Evolutionary conservation across 805 yeast species (phyloP).

Genomic region (Sungouiozyma ichnusensis): DNA sequence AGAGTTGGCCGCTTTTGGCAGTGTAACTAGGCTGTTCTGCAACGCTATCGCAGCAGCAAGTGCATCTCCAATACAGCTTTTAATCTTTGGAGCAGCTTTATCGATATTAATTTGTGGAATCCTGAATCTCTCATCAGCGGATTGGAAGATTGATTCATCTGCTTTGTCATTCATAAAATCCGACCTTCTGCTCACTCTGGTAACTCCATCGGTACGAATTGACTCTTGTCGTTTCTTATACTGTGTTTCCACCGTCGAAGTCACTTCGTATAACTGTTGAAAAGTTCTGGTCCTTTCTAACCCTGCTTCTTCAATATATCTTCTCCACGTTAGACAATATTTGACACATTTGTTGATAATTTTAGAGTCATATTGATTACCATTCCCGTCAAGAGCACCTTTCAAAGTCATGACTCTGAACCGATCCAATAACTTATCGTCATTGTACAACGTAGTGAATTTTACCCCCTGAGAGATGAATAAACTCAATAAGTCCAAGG

Average conservation of each 20-base stretch:
- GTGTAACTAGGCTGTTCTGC: slow-evolving; percentile 43
- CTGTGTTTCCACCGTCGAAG: not conserved
- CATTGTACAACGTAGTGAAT: slow-evolving; percentile 47
- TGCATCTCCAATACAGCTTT: slow-evolving; percentile 60
- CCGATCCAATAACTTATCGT: slow-evolving; percentile 55
- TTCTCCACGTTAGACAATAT: slow-evolving; percentile 59
- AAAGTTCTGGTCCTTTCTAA: slow-evolving; percentile 1
- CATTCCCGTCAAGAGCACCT: slow-evolving; percentile 10
- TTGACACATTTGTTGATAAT: slow-evolving; percentile 35
- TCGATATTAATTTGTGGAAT: slow-evolving; percentile 61
- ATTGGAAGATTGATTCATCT: slow-evolving; percentile 32
- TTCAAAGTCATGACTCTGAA: slow-evolving; percentile 31
- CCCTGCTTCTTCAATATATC: slow-evolving; percentile 31
- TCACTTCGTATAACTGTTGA: not conserved
- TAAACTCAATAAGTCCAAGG: slow-evolving; percentile 51
- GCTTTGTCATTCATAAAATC: slow-evolving; percentile 45
- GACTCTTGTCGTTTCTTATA: not conserved
- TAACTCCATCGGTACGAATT: not conserved
- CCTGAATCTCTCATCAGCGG: slow-evolving; percentile 13
- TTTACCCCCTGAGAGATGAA: slow-evolving; percentile 33
- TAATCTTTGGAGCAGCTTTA: slow-evolving; percentile 65
- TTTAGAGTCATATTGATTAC: slow-evolving; percentile 24
- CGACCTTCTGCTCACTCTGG: not conserved
- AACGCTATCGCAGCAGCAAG: slow-evolving; percentile 64
- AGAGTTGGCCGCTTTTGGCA: slow-evolving; percentile 41